Base-by-base conservation (phyloP, 306 rosid species). In the Quercus wislizeni region DNA sequence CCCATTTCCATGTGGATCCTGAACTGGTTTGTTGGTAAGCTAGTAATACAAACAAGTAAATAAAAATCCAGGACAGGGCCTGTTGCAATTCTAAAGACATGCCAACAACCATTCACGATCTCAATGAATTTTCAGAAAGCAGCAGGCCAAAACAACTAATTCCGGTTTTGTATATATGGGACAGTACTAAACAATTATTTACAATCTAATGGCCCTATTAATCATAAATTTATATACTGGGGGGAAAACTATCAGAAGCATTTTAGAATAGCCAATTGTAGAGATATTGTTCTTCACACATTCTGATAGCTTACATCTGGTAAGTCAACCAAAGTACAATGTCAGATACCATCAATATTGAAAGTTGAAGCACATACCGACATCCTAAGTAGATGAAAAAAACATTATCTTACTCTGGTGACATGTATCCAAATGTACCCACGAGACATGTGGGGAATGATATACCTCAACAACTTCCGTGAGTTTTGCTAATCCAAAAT, bases 351-450 rank as follows among this genome's bases (percentile, higher is more conserved):
- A 46, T 70, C 71, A 76, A 27, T 4, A 20, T 57, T 27, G 55
- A 56, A 59, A 0, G 54, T 61, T 76, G 5, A 33, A 46, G 54
- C 54, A 3, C 54, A 46, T 2, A 46, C 15, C 65, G 71, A 52
- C 68, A 7, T 35, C 35, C 2, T 14, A n/a, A 64, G 33, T 55
- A 70, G 55, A 67, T 54, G 23, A 1, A 80, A 71, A 77, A 35
- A 1, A 52, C 71, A 59, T 8, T 11, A 46, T 2, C 93, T 74
- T 89, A 90, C 98, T 93, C 97, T 0, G 97, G 98, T 14, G 98
- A 93, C 94, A 93, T 93, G 84, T 93, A 92, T 79, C 93, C 97
- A 79, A 93, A 93, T 71, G 98, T 93, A 82, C 98, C 97, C 73
- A 91, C 95, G 52, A 89, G 93, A 70, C 90, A 91, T 15, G 99